Percentiles rank a stretch among this genome's conserved stretches.
These are phyloP conservation scores for Guadua angustifolia DNA, from an alignment of 176 grass and related monocot species.

Conservation along the genomic window DNA sequence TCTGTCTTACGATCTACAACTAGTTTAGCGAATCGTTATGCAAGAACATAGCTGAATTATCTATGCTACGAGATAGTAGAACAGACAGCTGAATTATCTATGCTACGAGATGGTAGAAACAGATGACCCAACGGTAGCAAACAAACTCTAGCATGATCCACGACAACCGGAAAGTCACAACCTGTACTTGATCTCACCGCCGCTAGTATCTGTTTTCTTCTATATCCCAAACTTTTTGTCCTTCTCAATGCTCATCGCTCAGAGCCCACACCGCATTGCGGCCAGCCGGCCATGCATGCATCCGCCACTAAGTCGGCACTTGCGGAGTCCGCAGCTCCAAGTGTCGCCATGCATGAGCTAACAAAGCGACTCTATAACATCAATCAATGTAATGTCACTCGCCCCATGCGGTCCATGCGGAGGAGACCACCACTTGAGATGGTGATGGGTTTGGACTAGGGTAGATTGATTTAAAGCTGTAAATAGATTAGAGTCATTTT, in stretches of 20 bases:
- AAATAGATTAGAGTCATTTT: too few relatives aligned
- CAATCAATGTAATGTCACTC: constrained; percentile 7
- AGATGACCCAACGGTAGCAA: not conserved
- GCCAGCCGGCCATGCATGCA: not conserved
- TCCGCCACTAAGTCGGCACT: not conserved
- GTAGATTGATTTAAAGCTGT: too few relatives aligned
- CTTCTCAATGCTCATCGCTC: not conserved
- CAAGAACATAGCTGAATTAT: not conserved
- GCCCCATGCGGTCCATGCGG: not conserved
- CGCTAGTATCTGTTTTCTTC: not conserved
- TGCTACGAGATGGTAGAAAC: not conserved
- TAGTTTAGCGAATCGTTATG: too few relatives aligned
- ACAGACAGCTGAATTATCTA: not conserved
- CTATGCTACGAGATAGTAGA: not conserved
- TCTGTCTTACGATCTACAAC: too few relatives aligned
- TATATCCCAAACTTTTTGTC: not conserved
- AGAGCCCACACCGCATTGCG: not conserved
- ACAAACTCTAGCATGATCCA: not conserved
- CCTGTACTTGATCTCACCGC: not conserved
- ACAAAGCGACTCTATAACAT: not conserved
- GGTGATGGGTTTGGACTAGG: too few relatives aligned
- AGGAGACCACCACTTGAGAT: not conserved
- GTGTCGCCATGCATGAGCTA: not conserved
- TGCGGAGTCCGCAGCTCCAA: not conserved
- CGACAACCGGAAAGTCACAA: not conserved